Evolutionary conservation across 2,329 filamentous ascomycete genomes (phyloP), one percentile per base, ranked within the genome.

Genomic region (Whalleya microplaca): DNA sequence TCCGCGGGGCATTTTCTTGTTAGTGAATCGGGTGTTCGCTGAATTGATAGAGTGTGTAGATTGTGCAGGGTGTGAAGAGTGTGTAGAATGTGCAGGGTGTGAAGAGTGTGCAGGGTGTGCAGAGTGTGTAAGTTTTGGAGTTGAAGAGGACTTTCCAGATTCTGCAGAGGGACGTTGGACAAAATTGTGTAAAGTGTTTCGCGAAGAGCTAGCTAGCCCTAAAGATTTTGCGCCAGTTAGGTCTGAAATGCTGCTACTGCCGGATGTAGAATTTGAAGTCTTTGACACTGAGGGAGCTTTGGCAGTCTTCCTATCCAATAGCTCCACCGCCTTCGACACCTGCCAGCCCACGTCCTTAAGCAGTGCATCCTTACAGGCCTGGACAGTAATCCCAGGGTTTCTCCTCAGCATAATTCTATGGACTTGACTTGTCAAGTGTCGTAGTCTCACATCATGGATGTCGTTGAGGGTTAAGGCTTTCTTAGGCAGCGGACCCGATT

Each of bases 371-470:
- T 64, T 67, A 45, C 70, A 72, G 7, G 64, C 68, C 21, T 56
- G 63, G 27, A 69, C 43, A 12, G 68, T 70, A 45, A 70, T 65
- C 10, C 46, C 50, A 6, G 67, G 66, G 21, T 63, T 64, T 2
- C 44, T 56, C 23, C 67, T 69, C n/a, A 60, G 61, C 10, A 71
- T 66, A 21, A 68, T 68, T 21, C 60, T 66, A 45, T 69, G 61
- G 14, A 71, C 67, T 23, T 71, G 64, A 41, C 63, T 65, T 5
- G 69, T 71, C 21, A 71, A 45, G 27, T 67, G 64, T 5, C 71
- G 67, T 18, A 72, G 41, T 51, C 69, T 66, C 12, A 71, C 10
- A 53, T 72, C 68, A 14, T 61, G 61, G 44, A 72, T 72, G 45
- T 71, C 65, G 5, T 56, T 67, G 7, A 69, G 53, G 5, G 62